Evolutionary conservation across 2,329 filamentous ascomycete species (phyloP).

Genomic region (Colletotrichum truncatum): DNA sequence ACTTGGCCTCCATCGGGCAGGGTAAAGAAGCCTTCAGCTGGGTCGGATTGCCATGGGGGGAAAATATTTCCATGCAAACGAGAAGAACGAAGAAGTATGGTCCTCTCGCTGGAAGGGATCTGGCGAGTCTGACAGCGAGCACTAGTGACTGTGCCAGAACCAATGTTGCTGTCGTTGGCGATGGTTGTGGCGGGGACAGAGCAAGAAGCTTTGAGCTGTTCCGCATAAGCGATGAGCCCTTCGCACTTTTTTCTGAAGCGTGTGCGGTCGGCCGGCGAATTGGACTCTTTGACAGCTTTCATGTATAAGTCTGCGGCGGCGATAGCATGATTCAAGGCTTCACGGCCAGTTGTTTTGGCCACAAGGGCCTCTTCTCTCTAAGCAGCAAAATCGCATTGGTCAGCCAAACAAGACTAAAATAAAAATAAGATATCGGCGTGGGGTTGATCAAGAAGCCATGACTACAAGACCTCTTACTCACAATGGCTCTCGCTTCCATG

Average conservation of each 20-base stretch:
- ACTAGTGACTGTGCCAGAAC: background rate
- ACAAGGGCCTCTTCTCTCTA: constrained; percentile 50
- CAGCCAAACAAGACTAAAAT: background rate
- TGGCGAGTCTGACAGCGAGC: constrained; percentile 56
- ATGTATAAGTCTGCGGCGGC: constrained; percentile 84
- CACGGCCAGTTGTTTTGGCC: constrained; percentile 47
- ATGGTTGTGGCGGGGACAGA: background rate
- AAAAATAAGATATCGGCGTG: background rate
- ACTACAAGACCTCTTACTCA: constrained; percentile 1
- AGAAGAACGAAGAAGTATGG: constrained; percentile 80
- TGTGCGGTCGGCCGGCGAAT: constrained; percentile 69
- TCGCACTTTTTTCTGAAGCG: constrained; percentile 75
- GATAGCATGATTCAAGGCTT: constrained; percentile 80
- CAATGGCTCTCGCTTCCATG: constrained; percentile 28
- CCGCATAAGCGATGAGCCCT: constrained; percentile 75
- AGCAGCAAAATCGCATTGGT: background rate
- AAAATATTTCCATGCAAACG: constrained; percentile 85
- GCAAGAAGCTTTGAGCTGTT: constrained; percentile 71
- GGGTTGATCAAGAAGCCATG: too few relatives aligned
- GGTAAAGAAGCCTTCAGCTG: constrained; percentile 69
- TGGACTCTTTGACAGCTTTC: constrained; percentile 72
- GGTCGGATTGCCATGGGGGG: constrained; percentile 80
- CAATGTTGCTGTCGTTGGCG: constrained; percentile 36
- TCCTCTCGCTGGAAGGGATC: constrained; percentile 76
- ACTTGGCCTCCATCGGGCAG: constrained; percentile 53